These are phyloP conservation scores for Naganishia liquefaciens DNA, from an alignment of 1,284 basidiomycete species.

Conservation along the genomic window DNA sequence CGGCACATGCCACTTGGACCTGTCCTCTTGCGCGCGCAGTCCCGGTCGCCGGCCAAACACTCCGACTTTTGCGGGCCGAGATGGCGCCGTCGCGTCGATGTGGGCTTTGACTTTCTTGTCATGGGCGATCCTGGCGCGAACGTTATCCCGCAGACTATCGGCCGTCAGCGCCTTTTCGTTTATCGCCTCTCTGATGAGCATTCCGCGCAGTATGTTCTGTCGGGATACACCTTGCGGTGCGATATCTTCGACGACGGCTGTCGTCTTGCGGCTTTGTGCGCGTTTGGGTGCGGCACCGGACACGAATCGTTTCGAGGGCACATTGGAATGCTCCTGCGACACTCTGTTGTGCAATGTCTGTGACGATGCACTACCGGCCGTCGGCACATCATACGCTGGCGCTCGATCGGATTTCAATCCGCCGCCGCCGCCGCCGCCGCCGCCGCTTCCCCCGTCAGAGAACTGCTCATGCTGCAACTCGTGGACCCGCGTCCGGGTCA, in stretches of 20 bases:
- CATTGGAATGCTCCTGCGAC: neutral
- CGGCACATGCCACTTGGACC: constrained; percentile 7
- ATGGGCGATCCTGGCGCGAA: constrained; percentile 1
- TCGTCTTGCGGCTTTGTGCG: neutral
- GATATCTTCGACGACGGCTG: constrained; percentile 7
- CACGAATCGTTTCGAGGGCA: constrained; percentile 17
- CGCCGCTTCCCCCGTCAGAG: neutral
- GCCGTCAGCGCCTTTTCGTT: constrained; percentile 14
- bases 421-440: no score
- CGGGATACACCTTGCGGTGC: constrained; percentile 12
- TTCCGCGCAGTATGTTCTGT: constrained; percentile 16
- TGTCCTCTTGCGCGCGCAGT: neutral
- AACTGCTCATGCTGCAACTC: neutral
- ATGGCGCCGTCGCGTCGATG: neutral
- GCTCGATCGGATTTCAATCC: neutral
- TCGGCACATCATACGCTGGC: neutral
- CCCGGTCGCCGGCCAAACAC: constrained; percentile 10
- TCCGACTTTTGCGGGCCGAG: constrained; percentile 6
- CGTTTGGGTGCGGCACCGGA: neutral
- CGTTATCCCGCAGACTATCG: constrained; percentile 3
- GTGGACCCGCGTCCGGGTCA: constrained; percentile 5
- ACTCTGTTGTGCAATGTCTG: neutral
- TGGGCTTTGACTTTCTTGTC: constrained; percentile 18
- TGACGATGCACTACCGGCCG: neutral
- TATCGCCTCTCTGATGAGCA: constrained; percentile 17